Conservation (phyloP, 116 monocot species). For the Zostera marina region DNA sequence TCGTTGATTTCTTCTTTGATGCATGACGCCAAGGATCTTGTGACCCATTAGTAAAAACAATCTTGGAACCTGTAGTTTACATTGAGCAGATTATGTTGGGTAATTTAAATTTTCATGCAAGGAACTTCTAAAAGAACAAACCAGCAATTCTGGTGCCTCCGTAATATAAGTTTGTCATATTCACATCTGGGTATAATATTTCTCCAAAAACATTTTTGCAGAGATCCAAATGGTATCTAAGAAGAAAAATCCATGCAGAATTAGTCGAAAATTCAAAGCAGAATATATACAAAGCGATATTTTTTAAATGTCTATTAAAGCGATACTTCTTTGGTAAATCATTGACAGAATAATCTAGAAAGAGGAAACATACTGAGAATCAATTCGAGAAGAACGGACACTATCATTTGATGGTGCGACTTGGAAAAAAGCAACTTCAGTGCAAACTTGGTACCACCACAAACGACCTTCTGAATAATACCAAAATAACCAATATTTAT, state of each 20-base stretch:
- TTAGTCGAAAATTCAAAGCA: not conserved
- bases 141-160: conserved; percentile 87
- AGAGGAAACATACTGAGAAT: conserved; percentile 35
- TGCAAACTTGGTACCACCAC: conserved; percentile 99
- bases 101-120: not conserved
- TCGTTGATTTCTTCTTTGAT: conserved; percentile 73
- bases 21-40: conserved; percentile 99
- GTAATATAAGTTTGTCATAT: conserved; percentile 88
- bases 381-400: conserved; percentile 68
- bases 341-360: no score
- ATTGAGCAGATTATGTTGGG: not conserved
- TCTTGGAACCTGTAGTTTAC: conserved; percentile 45
- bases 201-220: conserved; percentile 93
- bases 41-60: conserved; percentile 90
- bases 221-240: conserved; percentile 89
- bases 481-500: conserved; percentile 1
- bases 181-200: conserved; percentile 65
- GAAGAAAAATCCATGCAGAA: conserved; percentile 1
- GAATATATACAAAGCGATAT: not conserved
- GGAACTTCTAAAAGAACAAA: conserved; percentile 10
- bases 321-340: not conserved
- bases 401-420: conserved; percentile 80
- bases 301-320: not conserved
- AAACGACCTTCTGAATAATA: conserved; percentile 42
- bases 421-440: conserved; percentile 96